Conservation (phyloP, 2,329 filamentous ascomycete species). For the Claviceps monticola region DNA sequence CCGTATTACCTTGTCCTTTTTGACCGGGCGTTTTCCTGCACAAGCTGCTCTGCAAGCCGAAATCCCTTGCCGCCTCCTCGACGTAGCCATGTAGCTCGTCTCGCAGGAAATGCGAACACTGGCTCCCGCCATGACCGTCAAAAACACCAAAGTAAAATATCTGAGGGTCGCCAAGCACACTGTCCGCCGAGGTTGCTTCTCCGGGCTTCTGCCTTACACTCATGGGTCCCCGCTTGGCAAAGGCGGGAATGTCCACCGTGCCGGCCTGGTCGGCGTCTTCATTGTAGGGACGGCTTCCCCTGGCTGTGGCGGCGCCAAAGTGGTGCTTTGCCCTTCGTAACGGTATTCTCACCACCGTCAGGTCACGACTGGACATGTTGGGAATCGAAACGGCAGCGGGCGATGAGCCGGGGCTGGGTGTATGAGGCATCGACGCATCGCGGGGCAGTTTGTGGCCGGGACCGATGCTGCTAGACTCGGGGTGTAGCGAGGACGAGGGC, state of each 20-base stretch:
- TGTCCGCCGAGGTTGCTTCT: conserved; percentile 57
- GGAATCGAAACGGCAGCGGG: conserved; percentile 46
- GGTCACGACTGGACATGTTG: conserved; percentile 52
- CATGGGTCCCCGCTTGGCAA: conserved; percentile 69
- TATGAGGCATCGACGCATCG: conserved; percentile 70
- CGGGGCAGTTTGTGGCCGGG: conserved; percentile 78
- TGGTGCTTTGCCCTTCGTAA: conserved; percentile 91
- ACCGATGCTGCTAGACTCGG: conserved; percentile 54
- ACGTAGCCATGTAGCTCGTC: conserved; percentile 82
- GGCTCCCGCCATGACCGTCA: conserved; percentile 82
- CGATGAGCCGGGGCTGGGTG: conserved; percentile 35
- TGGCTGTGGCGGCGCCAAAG: conserved; percentile 66
- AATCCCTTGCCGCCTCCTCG: conserved; percentile 63
- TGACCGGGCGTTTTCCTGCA: conserved; percentile 26
- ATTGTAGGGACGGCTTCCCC: conserved; percentile 77
- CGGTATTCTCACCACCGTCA: conserved; percentile 90
- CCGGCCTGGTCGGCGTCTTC: conserved; percentile 92
- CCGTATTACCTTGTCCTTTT: conserved; percentile 2
- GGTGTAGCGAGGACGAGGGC: conserved; percentile 82
- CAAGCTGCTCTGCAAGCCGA: conserved; percentile 67
- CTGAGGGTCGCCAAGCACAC: conserved; percentile 76
- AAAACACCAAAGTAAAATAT: conserved; percentile 97
- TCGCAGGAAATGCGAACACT: conserved; percentile 76
- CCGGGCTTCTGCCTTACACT: conserved; percentile 37
- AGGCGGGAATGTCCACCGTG: conserved; percentile 83